Conservation (phyloP, 108 stramenopile genomes). For the Fragilariopsis cylindrus region DNA sequence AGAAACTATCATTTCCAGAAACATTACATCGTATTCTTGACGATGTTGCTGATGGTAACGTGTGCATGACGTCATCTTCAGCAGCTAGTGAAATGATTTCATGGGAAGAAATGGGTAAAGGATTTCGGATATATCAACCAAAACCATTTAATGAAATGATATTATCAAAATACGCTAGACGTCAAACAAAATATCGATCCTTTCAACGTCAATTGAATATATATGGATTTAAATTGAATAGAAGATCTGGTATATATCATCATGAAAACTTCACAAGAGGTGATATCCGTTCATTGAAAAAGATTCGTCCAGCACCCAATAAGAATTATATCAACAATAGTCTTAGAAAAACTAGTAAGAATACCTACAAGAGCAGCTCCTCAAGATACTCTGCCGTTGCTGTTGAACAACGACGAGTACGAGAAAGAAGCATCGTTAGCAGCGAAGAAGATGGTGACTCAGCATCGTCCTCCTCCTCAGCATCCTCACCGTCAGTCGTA, state of each 20-base stretch:
- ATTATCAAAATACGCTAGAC: slow-evolving; percentile 32
- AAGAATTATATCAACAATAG: background rate
- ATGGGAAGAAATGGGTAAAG: slow-evolving; percentile 25
- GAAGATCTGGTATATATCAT: background rate
- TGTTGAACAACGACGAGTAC: no score
- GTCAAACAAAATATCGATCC: slow-evolving; percentile 28
- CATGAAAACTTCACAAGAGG: background rate
- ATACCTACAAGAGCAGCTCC: no score
- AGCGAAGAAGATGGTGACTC: no score
- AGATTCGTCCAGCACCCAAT: background rate
- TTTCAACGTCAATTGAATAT: slow-evolving; percentile 34
- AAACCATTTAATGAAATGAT: slow-evolving; percentile 26
- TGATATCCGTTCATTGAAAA: background rate
- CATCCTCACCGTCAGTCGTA: no score
- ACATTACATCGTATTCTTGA: slow-evolving; percentile 24
- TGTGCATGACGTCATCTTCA: no score
- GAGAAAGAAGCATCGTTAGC: no score
- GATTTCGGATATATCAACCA: slow-evolving; percentile 23
- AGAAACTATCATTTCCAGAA: slow-evolving; percentile 16
- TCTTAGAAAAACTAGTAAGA: no score
- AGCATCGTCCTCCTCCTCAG: no score
- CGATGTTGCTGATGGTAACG: slow-evolving; percentile 1
- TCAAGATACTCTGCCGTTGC: no score
- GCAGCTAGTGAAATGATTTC: slow-evolving; percentile 25
- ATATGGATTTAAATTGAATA: slow-evolving; percentile 25